Conservation (phyloP, 73 alveolate species). For the Paramecium caudatum region DNA sequence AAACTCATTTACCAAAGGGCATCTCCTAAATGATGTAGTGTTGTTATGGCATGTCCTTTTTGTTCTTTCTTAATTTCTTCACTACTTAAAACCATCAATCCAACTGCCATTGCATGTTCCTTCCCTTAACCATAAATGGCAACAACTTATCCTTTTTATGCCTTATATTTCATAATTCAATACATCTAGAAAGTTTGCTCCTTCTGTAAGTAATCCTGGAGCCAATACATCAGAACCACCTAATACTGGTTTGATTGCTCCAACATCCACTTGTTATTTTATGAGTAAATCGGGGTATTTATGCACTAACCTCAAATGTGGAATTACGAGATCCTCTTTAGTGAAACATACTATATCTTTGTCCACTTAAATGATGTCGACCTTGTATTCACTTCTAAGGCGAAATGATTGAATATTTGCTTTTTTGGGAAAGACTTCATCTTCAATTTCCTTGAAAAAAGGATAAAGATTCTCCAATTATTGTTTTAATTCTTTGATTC, state of each 20-base stretch:
- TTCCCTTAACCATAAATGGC: slow-evolving; percentile 93
- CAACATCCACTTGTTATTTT: slow-evolving; percentile 88
- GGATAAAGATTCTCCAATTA: slow-evolving; percentile 54
- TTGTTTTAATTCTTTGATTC: slow-evolving; percentile 60
- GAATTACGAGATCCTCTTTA: slow-evolving; percentile 87
- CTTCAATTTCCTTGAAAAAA: slow-evolving; percentile 51
- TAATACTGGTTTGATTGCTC: slow-evolving; percentile 90
- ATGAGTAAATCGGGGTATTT: slow-evolving; percentile 90
- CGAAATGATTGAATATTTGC: slow-evolving; percentile 56
- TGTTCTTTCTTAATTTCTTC: slow-evolving; percentile 82
- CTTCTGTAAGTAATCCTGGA: slow-evolving; percentile 91
- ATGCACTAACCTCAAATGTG: slow-evolving; percentile 90
- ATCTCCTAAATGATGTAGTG: slow-evolving; percentile 78
- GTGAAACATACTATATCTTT: slow-evolving; percentile 83
- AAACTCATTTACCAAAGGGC: slow-evolving; percentile 80
- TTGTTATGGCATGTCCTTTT: slow-evolving; percentile 87
- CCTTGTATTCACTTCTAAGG: slow-evolving; percentile 69
- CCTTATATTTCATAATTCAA: neutral
- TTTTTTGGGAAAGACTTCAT: slow-evolving; percentile 70
- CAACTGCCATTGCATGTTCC: slow-evolving; percentile 94
- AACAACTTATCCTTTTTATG: slow-evolving; percentile 84
- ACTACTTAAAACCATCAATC: slow-evolving; percentile 86
- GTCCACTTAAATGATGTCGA: slow-evolving; percentile 78
- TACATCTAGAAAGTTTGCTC: slow-evolving; percentile 76
- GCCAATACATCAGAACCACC: slow-evolving; percentile 94